Percentiles rank a stretch among this genome's conserved stretches.
Evolutionary conservation across 2,329 filamentous ascomycete genomes (phyloP).

Genomic region (Pestalotiopsis sp.): DNA sequence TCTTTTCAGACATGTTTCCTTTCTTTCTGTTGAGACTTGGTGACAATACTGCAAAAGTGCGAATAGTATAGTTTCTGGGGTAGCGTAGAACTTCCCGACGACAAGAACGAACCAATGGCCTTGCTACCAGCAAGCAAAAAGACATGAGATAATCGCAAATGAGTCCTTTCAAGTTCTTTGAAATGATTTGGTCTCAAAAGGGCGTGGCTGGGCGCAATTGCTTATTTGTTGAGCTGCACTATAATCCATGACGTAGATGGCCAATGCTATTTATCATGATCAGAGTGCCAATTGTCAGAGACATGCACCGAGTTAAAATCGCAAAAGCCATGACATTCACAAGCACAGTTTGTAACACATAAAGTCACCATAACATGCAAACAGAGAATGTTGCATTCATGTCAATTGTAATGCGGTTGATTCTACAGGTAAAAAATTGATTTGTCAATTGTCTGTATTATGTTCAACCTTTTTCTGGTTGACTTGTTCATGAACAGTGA

Average conservation of each 20-base stretch:
- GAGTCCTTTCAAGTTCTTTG: neutral
- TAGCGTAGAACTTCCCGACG: neutral
- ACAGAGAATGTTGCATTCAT: neutral
- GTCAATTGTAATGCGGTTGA: too few species aligned
- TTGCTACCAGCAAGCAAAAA: neutral
- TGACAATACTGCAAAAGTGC: neutral
- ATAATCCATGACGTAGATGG: slow-evolving; percentile 13
- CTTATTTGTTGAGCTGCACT: neutral
- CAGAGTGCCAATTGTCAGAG: neutral
- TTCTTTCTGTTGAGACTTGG: slow-evolving; percentile 1
- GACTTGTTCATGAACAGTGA: too few species aligned
- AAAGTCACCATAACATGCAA: neutral
- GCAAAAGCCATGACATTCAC: neutral
- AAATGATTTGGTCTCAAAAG: neutral
- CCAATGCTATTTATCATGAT: neutral
- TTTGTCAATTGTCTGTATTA: neutral
- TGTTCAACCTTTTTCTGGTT: neutral
- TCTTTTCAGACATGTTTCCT: slow-evolving; percentile 12
- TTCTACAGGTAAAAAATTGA: neutral
- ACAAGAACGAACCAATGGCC: neutral
- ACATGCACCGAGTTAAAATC: neutral
- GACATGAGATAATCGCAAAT: neutral
- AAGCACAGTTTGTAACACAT: neutral
- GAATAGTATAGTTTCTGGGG: neutral
- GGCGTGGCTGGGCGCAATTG: neutral